Conservation (phyloP, 352 stramenopile genomes). For the Pythium dissimile region DNA sequence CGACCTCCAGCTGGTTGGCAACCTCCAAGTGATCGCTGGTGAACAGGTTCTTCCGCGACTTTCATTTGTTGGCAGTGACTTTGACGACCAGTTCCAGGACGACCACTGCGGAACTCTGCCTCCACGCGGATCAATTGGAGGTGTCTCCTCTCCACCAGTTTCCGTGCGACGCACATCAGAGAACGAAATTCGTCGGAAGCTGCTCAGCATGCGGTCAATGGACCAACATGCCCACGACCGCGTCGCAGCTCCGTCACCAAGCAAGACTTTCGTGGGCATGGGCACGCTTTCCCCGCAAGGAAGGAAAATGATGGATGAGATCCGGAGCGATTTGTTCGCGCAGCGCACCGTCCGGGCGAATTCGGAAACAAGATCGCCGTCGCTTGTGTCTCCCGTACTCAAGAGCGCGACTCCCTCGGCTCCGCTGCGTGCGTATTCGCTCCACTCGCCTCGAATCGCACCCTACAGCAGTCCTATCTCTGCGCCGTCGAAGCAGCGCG, state of each 20-base stretch:
- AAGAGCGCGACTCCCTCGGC: neutral
- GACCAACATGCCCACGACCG: neutral
- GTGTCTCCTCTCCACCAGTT: neutral
- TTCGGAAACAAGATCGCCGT: neutral
- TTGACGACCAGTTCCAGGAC: neutral
- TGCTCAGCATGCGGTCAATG: conserved; percentile 20
- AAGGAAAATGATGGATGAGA: conserved; percentile 34
- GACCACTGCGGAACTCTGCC: neutral
- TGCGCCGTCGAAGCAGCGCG: neutral
- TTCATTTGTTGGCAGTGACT: conserved; percentile 11
- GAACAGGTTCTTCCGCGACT: conserved; percentile 10
- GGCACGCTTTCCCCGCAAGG: conserved; percentile 22
- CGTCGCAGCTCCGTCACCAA: neutral
- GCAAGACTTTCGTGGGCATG: neutral
- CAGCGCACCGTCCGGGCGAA: conserved; percentile 8
- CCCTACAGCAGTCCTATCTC: neutral
- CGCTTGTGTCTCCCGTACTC: neutral
- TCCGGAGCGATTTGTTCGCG: conserved; percentile 26
- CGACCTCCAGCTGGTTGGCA: conserved; percentile 57
- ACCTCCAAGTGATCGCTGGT: conserved; percentile 38
- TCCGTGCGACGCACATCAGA: conserved; percentile 12
- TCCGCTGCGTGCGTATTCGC: conserved; percentile 12
- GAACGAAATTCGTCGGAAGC: conserved; percentile 21
- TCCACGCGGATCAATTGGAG: neutral
- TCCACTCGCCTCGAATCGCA: neutral